phyloP scores from a whole-genome alignment of 2,329 filamentous ascomycete species.

The Fusarium buxicola region DNA sequence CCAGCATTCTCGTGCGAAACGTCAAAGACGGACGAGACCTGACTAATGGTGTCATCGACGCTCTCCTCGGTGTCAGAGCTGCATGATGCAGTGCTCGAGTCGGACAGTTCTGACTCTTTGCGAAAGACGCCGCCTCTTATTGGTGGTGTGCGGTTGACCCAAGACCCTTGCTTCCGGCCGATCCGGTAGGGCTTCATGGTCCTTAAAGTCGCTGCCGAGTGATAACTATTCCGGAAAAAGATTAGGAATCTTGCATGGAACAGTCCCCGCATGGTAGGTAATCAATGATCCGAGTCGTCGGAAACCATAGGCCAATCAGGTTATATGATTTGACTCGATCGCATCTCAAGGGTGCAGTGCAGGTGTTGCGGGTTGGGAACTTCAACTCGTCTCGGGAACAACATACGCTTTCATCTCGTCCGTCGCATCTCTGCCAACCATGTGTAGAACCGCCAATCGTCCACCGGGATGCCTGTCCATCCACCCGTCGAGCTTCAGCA shows the following conservation, averaged over 20 bases:
- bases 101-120: slow-evolving; percentile 29
- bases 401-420: slow-evolving; percentile 52
- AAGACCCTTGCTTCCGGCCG: slow-evolving; percentile 66
- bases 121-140: slow-evolving; percentile 63
- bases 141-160: slow-evolving; percentile 69
- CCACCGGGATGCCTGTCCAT: slow-evolving; percentile 70
- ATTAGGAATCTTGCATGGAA: slow-evolving; percentile 30
- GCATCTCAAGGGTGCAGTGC: not conserved
- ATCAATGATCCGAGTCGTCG: not conserved
- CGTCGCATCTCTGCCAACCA: slow-evolving; percentile 53
- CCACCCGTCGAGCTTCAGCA: slow-evolving; percentile 69
- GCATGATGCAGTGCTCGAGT: slow-evolving; percentile 20
- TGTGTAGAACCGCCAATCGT: slow-evolving; percentile 68
- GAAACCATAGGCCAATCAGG: slow-evolving; percentile 27
- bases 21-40: slow-evolving; percentile 33
- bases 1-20: slow-evolving; percentile 6
- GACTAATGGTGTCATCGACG: slow-evolving; percentile 32
- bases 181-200: slow-evolving; percentile 72
- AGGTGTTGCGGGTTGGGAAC: slow-evolving; percentile 9
- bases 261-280: slow-evolving; percentile 14
- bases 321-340: not conserved
- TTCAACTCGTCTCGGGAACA: slow-evolving; percentile 4
- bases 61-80: slow-evolving; percentile 39
- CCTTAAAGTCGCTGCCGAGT: slow-evolving; percentile 63
- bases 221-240: slow-evolving; percentile 60